Percentiles rank a stretch among this genome's conserved stretches.
Evolutionary conservation across 768 basidiomycete genomes (phyloP).

Genomic region (Pulveroboletus sp.): DNA sequence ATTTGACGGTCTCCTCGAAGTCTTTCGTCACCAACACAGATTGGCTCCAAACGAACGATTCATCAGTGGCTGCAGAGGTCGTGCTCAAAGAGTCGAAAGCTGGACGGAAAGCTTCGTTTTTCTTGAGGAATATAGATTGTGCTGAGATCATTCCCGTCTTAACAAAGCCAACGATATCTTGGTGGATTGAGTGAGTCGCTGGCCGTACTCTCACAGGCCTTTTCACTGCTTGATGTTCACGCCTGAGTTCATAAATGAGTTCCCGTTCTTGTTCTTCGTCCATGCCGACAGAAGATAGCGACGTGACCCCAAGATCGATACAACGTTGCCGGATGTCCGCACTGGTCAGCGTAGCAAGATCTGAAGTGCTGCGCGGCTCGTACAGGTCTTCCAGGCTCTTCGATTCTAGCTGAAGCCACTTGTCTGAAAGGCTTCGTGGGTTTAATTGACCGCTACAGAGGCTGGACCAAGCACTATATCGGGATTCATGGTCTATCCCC

Average conservation of each 20-base stretch:
- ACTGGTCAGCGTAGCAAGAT: constrained; percentile 21
- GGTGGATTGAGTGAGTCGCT: constrained; percentile 17
- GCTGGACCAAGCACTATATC: constrained; percentile 19
- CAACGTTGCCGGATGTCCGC: no score
- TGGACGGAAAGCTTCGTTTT: background rate
- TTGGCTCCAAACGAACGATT: background rate
- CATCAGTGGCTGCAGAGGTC: background rate
- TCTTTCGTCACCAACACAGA: background rate
- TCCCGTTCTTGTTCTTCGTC: constrained; percentile 32
- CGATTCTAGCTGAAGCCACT: constrained; percentile 42
- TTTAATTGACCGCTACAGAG: constrained; percentile 10
- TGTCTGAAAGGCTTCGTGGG: background rate
- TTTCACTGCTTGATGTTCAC: constrained; percentile 35
- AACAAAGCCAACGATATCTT: constrained; percentile 22
- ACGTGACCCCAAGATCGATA: constrained; percentile 8
- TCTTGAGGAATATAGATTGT: background rate
- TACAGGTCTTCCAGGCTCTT: constrained; percentile 37
- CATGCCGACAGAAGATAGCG: background rate
- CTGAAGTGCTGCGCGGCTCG: constrained; percentile 4
- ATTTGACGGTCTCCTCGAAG: background rate
- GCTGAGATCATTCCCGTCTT: background rate
- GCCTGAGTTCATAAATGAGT: constrained; percentile 42
- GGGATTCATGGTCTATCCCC: constrained; percentile 33
- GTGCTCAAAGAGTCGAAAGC: background rate
- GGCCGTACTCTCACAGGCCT: constrained; percentile 25